Evolutionary conservation across 139 green algal genomes (phyloP).

Genomic region (Tetraselmis chui): DNA sequence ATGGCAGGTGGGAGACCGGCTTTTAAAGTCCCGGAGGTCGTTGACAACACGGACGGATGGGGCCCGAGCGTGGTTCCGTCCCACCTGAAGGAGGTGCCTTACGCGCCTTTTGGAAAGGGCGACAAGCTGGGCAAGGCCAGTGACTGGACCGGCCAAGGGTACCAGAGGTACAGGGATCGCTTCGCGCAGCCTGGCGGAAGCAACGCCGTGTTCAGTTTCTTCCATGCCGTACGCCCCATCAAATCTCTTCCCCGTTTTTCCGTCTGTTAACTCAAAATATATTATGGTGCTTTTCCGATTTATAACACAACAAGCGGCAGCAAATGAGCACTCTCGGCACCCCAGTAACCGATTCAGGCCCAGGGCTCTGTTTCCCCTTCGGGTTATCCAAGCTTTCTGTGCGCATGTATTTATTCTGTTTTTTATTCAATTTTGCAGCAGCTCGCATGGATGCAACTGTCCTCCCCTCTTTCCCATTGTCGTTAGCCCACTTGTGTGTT

Average conservation of each 20-base stretch:
- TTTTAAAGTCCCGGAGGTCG: slow-evolving; percentile 64
- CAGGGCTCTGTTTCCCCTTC: not conserved
- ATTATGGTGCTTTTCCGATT: not conserved
- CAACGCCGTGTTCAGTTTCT: slow-evolving; percentile 89
- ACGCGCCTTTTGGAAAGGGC: slow-evolving; percentile 87
- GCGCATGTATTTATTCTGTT: not conserved
- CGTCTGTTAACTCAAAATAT: not conserved
- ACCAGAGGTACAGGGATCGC: slow-evolving; percentile 11
- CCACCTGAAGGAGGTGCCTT: slow-evolving; percentile 87
- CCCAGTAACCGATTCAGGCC: not conserved
- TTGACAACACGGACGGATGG: slow-evolving; percentile 83
- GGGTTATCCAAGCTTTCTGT: not conserved
- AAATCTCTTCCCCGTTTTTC: not conserved
- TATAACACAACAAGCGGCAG: not conserved
- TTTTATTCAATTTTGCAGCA: slow-evolving; percentile 25
- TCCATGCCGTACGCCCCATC: slow-evolving; percentile 64
- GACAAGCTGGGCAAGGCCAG: slow-evolving; percentile 80
- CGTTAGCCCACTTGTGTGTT: no score
- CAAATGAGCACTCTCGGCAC: not conserved
- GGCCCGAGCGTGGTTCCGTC: slow-evolving; percentile 69
- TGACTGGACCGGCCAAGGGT: slow-evolving; percentile 40
- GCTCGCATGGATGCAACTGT: no score
- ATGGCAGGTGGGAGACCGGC: no score
- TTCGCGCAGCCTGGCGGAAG: slow-evolving; percentile 25
- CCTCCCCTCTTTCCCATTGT: no score